These are phyloP conservation scores for Aspergillus sclerotioniger DNA, from an alignment of 495 filamentous ascomycete genomes.

Conservation along the genomic window DNA sequence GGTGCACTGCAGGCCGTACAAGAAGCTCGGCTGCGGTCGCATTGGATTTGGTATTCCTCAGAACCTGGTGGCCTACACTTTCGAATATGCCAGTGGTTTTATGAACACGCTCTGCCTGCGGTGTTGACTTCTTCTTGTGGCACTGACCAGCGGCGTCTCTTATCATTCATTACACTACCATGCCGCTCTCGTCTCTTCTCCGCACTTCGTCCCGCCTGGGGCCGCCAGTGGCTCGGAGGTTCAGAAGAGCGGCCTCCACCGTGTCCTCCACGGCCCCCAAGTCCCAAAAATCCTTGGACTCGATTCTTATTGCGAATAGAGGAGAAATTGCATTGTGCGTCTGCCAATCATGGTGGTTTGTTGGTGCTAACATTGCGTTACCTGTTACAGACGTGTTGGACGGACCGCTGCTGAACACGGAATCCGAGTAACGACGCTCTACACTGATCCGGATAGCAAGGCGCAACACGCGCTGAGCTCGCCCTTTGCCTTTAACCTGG, in stretches of 20 bases:
- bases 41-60: background rate
- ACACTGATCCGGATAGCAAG: slow-evolving; percentile 84
- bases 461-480: slow-evolving; percentile 88
- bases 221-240: slow-evolving; percentile 34
- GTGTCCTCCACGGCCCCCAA: slow-evolving; percentile 22
- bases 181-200: slow-evolving; percentile 48
- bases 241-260: slow-evolving; percentile 37
- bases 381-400: slow-evolving; percentile 65
- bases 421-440: slow-evolving; percentile 90
- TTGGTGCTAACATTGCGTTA: slow-evolving; percentile 11
- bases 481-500: slow-evolving; percentile 78
- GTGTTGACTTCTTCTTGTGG: slow-evolving; percentile 11
- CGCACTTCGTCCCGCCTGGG: slow-evolving; percentile 43
- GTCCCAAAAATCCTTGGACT: slow-evolving; percentile 59
- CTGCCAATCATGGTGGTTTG: background rate
- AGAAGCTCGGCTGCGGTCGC: slow-evolving; percentile 11
- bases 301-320: slow-evolving; percentile 92
- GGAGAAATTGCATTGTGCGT: slow-evolving; percentile 89
- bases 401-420: slow-evolving; percentile 83
- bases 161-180: slow-evolving; percentile 23
- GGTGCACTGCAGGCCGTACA: slow-evolving; percentile 6
- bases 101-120: slow-evolving; percentile 2
- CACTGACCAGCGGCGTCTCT: slow-evolving; percentile 13
- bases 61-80: slow-evolving; percentile 5
- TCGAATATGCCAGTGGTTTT: slow-evolving; percentile 24